These are phyloP conservation scores for Sporobolomyces phaffii DNA, from an alignment of 768 basidiomycete genomes.

Conservation along the genomic window DNA sequence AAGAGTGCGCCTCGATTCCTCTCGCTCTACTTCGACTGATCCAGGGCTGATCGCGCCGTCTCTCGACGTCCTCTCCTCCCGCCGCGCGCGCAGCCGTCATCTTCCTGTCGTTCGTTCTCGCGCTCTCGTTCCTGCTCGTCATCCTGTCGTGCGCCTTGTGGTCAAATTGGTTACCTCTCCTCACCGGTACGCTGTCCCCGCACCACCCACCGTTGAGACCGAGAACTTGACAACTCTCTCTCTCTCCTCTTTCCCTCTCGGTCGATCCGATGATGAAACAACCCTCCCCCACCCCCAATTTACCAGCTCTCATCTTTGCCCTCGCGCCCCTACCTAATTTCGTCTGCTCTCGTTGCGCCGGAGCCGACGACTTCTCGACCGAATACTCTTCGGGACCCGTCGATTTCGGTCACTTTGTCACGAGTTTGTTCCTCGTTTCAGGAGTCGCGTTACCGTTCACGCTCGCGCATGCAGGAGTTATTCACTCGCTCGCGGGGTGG, in stretches of 20 bases:
- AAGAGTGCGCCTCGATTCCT: conserved; percentile 55
- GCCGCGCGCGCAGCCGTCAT: conserved; percentile 65
- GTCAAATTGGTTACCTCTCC: conserved; percentile 91
- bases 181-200: conserved; percentile 67
- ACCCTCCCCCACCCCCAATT: too few species aligned
- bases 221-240: too few species aligned
- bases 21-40: too few species aligned
- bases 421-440: conserved; percentile 79
- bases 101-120: conserved; percentile 91
- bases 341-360: conserved; percentile 81
- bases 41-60: too few species aligned
- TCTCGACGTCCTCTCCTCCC: too few species aligned
- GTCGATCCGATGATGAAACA: neutral
- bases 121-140: conserved; percentile 93
- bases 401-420: conserved; percentile 92
- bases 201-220: too few species aligned
- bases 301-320: conserved; percentile 89
- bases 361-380: conserved; percentile 73
- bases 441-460: conserved; percentile 90
- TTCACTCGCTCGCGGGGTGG: conserved; percentile 70
- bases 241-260: too few species aligned
- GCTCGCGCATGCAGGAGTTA: conserved; percentile 83
- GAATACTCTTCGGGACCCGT: conserved; percentile 56
- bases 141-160: conserved; percentile 95
- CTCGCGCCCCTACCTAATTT: conserved; percentile 94